Evolutionary conservation across 805 yeast genomes (phyloP), one percentile per base, ranked within the genome.

Genomic region (Ogataea trehalophila): DNA sequence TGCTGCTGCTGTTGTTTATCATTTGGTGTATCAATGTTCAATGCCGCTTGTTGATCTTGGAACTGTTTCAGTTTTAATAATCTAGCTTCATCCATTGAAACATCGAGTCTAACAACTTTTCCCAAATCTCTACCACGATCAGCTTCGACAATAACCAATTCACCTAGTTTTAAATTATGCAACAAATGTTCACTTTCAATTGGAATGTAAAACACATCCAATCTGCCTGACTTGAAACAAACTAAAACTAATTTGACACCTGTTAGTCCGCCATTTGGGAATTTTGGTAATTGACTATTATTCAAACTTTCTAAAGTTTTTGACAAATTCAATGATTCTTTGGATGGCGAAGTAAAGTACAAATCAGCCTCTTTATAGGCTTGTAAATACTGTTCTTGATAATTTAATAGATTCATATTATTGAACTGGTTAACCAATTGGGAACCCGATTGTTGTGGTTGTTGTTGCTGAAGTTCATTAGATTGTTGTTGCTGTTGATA

Each of bases 41-140:
- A 68, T 1, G 86, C 85, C 14, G 80, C 79, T 61, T 80, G 85
- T 59, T 85, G 90, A 61, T 85, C 90, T 57, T 80, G 80, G 58
- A 77, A 79, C 61, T 84, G 90, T 54, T 76, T 70, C 58, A 79
- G 70, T 61, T 84, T 84, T 63, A 87, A 67, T 50, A 80, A 66
- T 41, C 88, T 73, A 0, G 92, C 91, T 57, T 82, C 86, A 55
- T 81, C 86, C 35, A 76, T 66, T 4, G 82, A 68, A 26, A 87
- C 75, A 55, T 79, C 74, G 56, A 81, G 67, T 49, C 75, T 73
- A 35, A 77, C 76, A 40, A 87, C 76, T 58, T 76, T 76, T 35
- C 95, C 95, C 50, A 87, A 72, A 65, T 87, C 95, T 35, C 80
- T 68, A 35, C 95, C 95, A 33, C 95, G 71, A 59, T 87, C 95